Base-by-base conservation (phyloP, 768 basidiomycete species). In the Russula foetens region DNA sequence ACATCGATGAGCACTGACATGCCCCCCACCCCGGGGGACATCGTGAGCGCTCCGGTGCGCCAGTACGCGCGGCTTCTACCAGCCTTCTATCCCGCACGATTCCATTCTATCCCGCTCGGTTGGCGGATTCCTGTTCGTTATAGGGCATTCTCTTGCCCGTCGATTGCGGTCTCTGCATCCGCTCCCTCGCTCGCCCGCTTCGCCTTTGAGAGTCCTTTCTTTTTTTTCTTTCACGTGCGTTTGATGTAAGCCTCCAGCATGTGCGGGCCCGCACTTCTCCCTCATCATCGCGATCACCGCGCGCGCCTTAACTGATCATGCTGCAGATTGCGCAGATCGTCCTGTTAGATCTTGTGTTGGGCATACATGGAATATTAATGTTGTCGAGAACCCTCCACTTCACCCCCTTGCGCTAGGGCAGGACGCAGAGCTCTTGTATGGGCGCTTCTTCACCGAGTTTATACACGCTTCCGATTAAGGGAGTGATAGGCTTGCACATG, bases 321-420 rank as follows among this genome's bases (percentile, higher is more conserved):
- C 17, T 53, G 61, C 61, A 58, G 56, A 58, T 62, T 62, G 51
- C 51, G 56, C 61, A 50, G 61, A 62, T 62, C 61, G 29, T 24
- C 28, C 44, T 41, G 35, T 48, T 23, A 38, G 38, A 45, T 56
- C 31, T 44, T 12, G 38, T 47, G 28, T 47, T 38, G 23, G 38
- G 45, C n/a, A 21, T 44, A 39, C 38, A 48, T 53, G 38, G 61
- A 62, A 62, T 39, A 44, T 28, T 33, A 62, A 62, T 39, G 49
- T 28, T 33, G 33, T 47, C 38, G 45, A 62, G 60, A 48, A 58
- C 44, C 24, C 19, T 17, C 35, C 11, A 7, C 35, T 44, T 17
- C 14, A 35, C 3, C 49, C 49, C 39, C 9, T 60, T 35, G 47
- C 47, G n/a, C 41, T 15, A 39, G 24, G 15, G 5, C 33, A 31